phyloP scores from a whole-genome alignment of 225 moss, liverwort and hornwort genomes.

The Neckera pumila region DNA sequence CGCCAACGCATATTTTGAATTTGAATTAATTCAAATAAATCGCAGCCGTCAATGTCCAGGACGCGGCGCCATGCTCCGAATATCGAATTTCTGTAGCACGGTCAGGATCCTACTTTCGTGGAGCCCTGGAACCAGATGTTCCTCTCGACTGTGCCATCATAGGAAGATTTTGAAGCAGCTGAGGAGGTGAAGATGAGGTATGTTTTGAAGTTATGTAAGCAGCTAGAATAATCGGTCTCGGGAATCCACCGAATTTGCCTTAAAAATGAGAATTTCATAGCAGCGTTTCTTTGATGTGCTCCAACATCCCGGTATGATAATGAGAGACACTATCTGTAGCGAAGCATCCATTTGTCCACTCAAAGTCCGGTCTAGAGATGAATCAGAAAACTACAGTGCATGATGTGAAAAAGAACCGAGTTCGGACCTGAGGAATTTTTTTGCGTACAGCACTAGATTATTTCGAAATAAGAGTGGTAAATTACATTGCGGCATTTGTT shows the following conservation, averaged over 20 bases:
- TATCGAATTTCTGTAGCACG: neutral
- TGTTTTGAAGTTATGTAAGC: neutral
- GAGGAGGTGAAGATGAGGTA: neutral
- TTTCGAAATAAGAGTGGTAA: neutral
- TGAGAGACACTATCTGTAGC: neutral
- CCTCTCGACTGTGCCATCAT: neutral
- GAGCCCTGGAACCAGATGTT: neutral
- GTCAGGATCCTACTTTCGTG: neutral
- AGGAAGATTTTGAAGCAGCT: neutral
- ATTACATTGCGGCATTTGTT: neutral
- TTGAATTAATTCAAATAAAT: neutral
- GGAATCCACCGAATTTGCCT: neutral
- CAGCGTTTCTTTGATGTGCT: neutral
- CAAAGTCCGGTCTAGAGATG: neutral
- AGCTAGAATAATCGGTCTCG: neutral
- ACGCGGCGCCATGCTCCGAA: neutral
- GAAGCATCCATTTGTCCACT: neutral
- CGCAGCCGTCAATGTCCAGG: neutral
- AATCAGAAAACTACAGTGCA: neutral
- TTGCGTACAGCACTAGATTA: no score
- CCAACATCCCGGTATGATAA: neutral
- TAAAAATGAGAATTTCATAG: neutral
- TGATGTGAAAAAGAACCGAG: neutral
- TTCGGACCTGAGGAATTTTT: neutral
- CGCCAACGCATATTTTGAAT: constrained; percentile 16